These are phyloP conservation scores for Aspergillus caelatus DNA, from an alignment of 2,329 filamentous ascomycete genomes.

Conservation along the genomic window DNA sequence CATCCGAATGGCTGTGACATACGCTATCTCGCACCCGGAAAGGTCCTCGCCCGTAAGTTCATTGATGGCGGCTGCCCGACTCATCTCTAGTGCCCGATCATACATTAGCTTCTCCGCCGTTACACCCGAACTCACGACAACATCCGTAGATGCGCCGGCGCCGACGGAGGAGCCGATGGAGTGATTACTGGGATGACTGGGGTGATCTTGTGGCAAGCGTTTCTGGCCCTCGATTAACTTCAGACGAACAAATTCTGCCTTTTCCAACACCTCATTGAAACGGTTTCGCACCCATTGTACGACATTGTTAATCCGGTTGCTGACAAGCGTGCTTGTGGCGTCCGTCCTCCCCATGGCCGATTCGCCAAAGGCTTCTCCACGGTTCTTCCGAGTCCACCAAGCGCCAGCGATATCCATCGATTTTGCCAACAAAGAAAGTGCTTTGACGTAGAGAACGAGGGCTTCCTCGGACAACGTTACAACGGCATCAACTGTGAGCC, in stretches of 20 bases:
- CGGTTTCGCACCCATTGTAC: slow-evolving; percentile 93
- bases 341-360: slow-evolving; percentile 47
- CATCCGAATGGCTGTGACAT: slow-evolving; percentile 91
- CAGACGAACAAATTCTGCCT: slow-evolving; percentile 89
- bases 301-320: slow-evolving; percentile 81
- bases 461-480: slow-evolving; percentile 91
- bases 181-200: slow-evolving; percentile 81
- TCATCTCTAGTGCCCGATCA: slow-evolving; percentile 96
- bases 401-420: slow-evolving; percentile 92
- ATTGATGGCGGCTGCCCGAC: slow-evolving; percentile 87
- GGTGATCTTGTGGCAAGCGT: slow-evolving; percentile 79
- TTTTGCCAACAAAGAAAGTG: slow-evolving; percentile 83
- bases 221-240: slow-evolving; percentile 86
- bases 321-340: slow-evolving; percentile 55
- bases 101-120: slow-evolving; percentile 98
- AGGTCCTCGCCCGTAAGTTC: slow-evolving; percentile 93
- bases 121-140: slow-evolving; percentile 82
- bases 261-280: slow-evolving; percentile 97
- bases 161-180: slow-evolving; percentile 60
- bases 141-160: slow-evolving; percentile 70
- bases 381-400: slow-evolving; percentile 84
- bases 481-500: slow-evolving; percentile 81
- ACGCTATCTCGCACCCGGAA: slow-evolving; percentile 84
- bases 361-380: slow-evolving; percentile 60
- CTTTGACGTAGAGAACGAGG: slow-evolving; percentile 93